A percentile compares a stretch with the other conserved stretches of the same genome.
phyloP scores from a whole-genome alignment of 345 rosid genomes.

The Melaleuca quinquenervia region DNA sequence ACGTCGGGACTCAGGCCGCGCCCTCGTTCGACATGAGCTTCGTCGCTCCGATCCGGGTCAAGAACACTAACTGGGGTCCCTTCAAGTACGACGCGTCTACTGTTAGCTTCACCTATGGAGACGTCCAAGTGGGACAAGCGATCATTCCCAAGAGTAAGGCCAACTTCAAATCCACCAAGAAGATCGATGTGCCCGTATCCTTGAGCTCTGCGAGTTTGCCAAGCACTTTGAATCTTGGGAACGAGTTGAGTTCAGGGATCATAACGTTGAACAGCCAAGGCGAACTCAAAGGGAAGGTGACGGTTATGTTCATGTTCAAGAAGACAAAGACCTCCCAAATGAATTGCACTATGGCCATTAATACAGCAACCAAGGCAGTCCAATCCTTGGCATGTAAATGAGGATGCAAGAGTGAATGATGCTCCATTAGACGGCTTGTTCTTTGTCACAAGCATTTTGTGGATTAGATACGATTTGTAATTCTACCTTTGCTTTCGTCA shows the following conservation, averaged over 20 bases:
- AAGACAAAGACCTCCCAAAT: constrained; percentile 2
- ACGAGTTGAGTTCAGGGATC: background rate
- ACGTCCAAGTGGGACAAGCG: background rate
- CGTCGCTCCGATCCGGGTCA: constrained; percentile 2
- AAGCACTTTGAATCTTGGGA: background rate
- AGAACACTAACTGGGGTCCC: constrained; percentile 9
- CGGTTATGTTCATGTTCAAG: constrained; percentile 4
- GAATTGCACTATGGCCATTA: background rate
- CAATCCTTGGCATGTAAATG: background rate
- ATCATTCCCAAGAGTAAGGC: background rate
- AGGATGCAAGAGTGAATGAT: background rate
- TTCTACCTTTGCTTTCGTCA: background rate
- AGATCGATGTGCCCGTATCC: background rate
- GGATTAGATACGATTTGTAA: background rate
- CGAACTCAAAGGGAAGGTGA: background rate
- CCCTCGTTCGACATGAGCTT: background rate
- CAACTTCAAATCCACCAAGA: constrained; percentile 1
- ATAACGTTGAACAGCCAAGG: background rate
- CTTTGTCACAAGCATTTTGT: background rate
- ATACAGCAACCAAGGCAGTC: background rate
- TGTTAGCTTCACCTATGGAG: background rate
- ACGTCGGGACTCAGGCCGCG: background rate
- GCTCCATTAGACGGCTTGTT: too few relatives aligned
- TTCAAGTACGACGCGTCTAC: background rate
- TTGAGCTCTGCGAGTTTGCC: background rate